Evolutionary conservation across 257 asterid species (phyloP).

Genomic region (Thymus mandschuricus): DNA sequence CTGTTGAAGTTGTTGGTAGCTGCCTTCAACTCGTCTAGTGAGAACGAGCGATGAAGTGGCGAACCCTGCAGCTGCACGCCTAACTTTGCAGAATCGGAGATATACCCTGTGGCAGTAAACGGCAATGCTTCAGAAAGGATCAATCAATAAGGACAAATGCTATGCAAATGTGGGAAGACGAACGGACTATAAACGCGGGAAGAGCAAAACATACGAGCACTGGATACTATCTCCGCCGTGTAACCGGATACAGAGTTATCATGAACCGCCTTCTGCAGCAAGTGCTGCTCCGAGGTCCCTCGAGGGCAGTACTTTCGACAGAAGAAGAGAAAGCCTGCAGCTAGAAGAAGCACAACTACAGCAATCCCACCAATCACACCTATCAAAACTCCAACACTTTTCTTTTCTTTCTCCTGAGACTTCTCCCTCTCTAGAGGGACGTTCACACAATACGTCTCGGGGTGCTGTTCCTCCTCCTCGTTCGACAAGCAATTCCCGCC

Average conservation of each 20-base stretch:
- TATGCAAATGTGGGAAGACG: neutral
- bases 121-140: neutral
- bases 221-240: conserved; percentile 54
- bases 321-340: conserved; percentile 46
- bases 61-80: conserved; percentile 38
- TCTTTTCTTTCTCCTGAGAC: conserved; percentile 33
- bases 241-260: conserved; percentile 44
- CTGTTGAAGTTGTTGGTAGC: conserved; percentile 60
- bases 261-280: conserved; percentile 54
- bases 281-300: conserved; percentile 61
- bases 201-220: conserved; percentile 50
- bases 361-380: conserved; percentile 51
- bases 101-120: conserved; percentile 50
- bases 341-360: conserved; percentile 43
- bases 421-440: conserved; percentile 27
- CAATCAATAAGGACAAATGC: neutral
- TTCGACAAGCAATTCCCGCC: conserved; percentile 60
- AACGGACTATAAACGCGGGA: neutral
- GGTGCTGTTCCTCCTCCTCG: conserved; percentile 52
- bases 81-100: conserved; percentile 57
- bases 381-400: conserved; percentile 43
- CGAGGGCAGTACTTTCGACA: conserved; percentile 49
- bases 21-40: conserved; percentile 57
- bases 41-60: conserved; percentile 55
- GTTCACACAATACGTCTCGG: conserved; percentile 44